Evolutionary conservation across 1,284 basidiomycete genomes (phyloP), one percentile per base, ranked within the genome.

Genomic region (Pseudozyma thailandica): DNA sequence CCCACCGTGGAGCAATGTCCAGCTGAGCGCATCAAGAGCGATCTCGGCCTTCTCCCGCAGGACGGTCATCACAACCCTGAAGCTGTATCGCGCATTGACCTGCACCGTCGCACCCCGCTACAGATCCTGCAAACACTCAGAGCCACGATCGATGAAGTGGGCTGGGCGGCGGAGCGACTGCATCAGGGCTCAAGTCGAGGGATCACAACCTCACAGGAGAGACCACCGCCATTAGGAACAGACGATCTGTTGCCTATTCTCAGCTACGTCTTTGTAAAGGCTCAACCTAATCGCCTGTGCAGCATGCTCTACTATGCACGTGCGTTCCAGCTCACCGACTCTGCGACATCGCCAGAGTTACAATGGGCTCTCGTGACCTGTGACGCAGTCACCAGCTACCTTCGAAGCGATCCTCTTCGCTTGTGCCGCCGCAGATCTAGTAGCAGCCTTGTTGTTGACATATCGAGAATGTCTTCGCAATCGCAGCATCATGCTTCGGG

Each of bases 281-380:
- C 63, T 13, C 50, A 35, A 4, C 58, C 70, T 0, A 39, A 35
- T 30, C 41, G 58, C 4, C 41, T 72, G 3, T 47, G 46, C 33
- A 72, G 70, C 43, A 58, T 62, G 49, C 53, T 72, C 15, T 63
- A 72, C 51, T 72, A 68, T n/a, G 59, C 58, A 21, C 58, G 55
- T 13, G 37, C 55, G 3, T 72, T 72, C 18, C 50, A 58, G 13
- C 50, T 72, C 23, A 69, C 57, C 31, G 64, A 68, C 38, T 55
- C 63, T n/a, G 50, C 55, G 30, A 60, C 47, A 12, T 58, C 57
- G 31, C 49, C 54, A 2, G 57, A 56, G 15, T 44, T 61, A 15
- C 52, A 71, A 21, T 72, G 70, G 70, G 63, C 64, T 1, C 53
- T 72, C 13, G 57, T 63, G 20, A 72, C 62, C 1, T 60, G 42